phyloP scores from a whole-genome alignment of 148 eudicot species.

The Heliosperma pusillum region DNA sequence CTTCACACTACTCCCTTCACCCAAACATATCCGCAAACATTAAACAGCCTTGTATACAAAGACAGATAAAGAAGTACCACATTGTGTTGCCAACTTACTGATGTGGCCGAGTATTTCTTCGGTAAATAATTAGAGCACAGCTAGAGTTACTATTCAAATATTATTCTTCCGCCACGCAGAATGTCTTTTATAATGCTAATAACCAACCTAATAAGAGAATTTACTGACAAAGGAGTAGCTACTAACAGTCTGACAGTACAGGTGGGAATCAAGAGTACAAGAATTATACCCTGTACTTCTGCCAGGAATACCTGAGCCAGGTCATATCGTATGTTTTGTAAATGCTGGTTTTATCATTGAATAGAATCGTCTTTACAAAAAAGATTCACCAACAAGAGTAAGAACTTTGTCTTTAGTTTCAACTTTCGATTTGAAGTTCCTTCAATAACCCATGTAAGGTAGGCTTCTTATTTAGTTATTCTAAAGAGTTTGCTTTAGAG shows the following conservation, averaged over 20 bases:
- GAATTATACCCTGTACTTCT: neutral
- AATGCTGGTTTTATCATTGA: neutral
- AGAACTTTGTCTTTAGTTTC: neutral
- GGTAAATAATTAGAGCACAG: neutral
- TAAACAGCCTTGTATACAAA: neutral
- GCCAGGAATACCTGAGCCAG: neutral
- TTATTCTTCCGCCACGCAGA: neutral
- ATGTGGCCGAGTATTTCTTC: neutral
- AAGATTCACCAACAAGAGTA: neutral
- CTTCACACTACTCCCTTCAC: neutral
- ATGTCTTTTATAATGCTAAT: neutral
- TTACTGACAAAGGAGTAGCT: neutral
- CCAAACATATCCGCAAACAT: neutral
- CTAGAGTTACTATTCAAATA: neutral
- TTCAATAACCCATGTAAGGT: neutral
- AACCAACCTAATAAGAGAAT: neutral
- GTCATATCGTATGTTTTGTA: neutral
- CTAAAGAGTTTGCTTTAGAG: neutral
- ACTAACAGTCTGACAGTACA: too few relatives aligned
- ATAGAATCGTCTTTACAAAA: neutral
- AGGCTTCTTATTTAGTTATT: neutral
- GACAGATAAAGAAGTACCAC: neutral
- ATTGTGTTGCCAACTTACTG: neutral
- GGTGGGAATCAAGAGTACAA: neutral
- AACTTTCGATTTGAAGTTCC: neutral